Evolutionary conservation across 176 grass and related monocot genomes (phyloP).

Genomic region (sorghum (Sorghum bicolor)): DNA sequence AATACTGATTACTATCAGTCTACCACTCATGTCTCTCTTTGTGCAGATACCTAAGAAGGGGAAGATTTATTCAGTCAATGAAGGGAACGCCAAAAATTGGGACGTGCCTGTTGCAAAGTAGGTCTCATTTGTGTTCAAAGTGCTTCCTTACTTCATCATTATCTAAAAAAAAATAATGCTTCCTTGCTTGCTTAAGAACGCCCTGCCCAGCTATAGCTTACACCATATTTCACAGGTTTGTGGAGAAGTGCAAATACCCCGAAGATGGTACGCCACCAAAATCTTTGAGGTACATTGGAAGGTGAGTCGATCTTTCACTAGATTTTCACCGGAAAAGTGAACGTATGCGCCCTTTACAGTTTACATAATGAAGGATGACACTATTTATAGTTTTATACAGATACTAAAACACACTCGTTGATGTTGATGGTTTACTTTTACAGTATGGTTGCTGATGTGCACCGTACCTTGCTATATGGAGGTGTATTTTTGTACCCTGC

Average conservation of each 20-base stretch:
- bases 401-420: background rate
- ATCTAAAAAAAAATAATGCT: background rate
- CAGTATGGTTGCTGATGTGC: slow-evolving; percentile 99
- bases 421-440: slow-evolving; percentile 38
- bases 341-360: background rate
- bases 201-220: slow-evolving; percentile 1
- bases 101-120: slow-evolving; percentile 83
- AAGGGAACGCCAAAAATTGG: slow-evolving; percentile 96
- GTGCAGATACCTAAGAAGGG: slow-evolving; percentile 86
- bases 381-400: background rate
- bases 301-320: slow-evolving; percentile 33
- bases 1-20: background rate
- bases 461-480: slow-evolving; percentile 93
- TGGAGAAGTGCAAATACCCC: slow-evolving; percentile 94
- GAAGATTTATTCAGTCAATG: slow-evolving; percentile 95
- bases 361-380: background rate
- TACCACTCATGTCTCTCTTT: background rate
- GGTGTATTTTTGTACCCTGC: slow-evolving; percentile 96
- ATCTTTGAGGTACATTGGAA: slow-evolving; percentile 98
- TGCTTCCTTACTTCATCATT: background rate
- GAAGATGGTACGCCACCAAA: slow-evolving; percentile 69
- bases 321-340: background rate
- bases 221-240: slow-evolving; percentile 45
- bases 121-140: background rate
- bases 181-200: background rate